Evolutionary conservation across 306 rosid species (phyloP), one percentile per base, ranked within the genome.

Genomic region (Malus sylvestris): DNA sequence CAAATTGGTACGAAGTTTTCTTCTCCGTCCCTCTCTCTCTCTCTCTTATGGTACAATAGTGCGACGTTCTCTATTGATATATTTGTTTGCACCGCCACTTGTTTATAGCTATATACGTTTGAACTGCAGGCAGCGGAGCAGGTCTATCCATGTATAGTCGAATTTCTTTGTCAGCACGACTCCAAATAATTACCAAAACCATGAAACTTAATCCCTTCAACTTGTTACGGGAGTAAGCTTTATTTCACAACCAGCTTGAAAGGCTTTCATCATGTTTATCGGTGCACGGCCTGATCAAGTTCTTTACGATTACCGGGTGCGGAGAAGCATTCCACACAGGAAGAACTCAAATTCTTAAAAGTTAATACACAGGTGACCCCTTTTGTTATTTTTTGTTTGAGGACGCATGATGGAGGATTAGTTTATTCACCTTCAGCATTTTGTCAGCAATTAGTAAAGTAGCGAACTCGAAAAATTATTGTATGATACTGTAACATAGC

Each of bases 81-180:
- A 62, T 61, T 55, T 69, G 32, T 62, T 69, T 53, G 61, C 69
- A 53, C 81, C 51, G 55, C 68, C 66, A 63, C 82, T 79, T 85
- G 83, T 42, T 71, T 68, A 80, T 44, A 67, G 73, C 51, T 82
- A 40, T 25, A 61, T 40, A 18, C 14, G 63, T 72, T 71, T 83
- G 71, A 79, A 75, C 10, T 67, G 80, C 88, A 96, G 99, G 99
- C 99, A 14, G 88, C 70, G 81, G 93, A 89, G 82, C 93, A 92
- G 81, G 88, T 92, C 42, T 91, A 96, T 81, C 98, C 99, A 15
- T 80, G 89, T 82, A 89, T 96, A 63, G 71, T 89, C 72, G 86
- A 96, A 52, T 96, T 96, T 84, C 95, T 96, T 75, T 78, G 67
- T 71, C 67, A 35, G 68, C 89, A 89, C 13, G 98, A 96, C 83